Evolutionary conservation across 2,329 filamentous ascomycete genomes (phyloP).

Genomic region (Penicillium sp.): DNA sequence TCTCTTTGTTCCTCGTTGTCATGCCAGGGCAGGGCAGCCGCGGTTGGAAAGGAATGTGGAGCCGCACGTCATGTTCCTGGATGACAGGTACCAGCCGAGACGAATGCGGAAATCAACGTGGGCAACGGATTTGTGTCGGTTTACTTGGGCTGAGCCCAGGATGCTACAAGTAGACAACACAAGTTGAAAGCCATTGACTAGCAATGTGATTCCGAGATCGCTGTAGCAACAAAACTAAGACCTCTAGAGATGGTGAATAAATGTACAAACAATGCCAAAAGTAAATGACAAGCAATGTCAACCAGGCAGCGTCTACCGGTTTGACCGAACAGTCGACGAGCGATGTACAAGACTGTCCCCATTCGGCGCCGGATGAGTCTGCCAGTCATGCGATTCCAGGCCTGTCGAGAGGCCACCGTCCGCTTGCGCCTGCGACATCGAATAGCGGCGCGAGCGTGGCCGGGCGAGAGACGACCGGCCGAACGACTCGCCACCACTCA

Average conservation of each 20-base stretch:
- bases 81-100: not conserved
- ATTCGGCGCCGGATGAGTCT: conserved; percentile 17
- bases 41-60: conserved; percentile 4
- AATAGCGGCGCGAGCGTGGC: conserved; percentile 25
- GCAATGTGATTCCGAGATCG: not conserved
- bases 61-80: not conserved
- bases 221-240: conserved; percentile 6
- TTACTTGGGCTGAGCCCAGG: not conserved
- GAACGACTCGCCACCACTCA: conserved; percentile 34
- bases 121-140: not conserved
- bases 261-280: conserved; percentile 10
- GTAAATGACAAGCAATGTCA: not conserved
- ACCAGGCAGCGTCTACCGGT: conserved; percentile 13
- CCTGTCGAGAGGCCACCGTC: conserved; percentile 29
- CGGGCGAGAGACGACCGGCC: conserved; percentile 25
- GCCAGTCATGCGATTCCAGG: conserved; percentile 29
- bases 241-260: conserved; percentile 9
- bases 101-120: not conserved
- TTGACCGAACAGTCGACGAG: conserved; percentile 32
- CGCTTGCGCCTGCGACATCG: conserved; percentile 18
- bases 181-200: not conserved
- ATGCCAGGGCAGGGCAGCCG: not conserved
- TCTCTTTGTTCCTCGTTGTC: not conserved
- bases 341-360: conserved; percentile 30
- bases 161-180: conserved; percentile 3